Base-by-base conservation (phyloP, 441 rosid species). In the Melastoma candidum region DNA sequence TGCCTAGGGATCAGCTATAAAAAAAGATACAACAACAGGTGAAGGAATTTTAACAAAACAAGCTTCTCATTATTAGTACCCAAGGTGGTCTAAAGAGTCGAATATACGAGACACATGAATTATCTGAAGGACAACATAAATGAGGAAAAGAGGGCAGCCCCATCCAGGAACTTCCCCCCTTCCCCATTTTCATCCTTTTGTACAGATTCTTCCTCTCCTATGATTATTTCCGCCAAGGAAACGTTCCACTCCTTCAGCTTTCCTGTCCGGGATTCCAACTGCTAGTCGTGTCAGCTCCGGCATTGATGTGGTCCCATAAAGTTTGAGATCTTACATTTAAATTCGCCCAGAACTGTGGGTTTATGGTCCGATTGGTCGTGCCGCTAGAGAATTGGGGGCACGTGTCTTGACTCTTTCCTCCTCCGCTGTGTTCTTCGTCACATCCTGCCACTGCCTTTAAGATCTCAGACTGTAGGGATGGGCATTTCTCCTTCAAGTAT, bases 351-450 rank as follows among this genome's bases (percentile, higher is more conserved):
- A 67, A 53, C 46, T 67, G 87, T 60, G 78, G 90, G 68, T 83
- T 73, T 60, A 63, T 68, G 32, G 78, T 71, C 59, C 74, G 56
- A 59, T 73, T 74, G 29, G 73, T 72, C 10, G 84, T 78, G 26
- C 87, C 82, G 14, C 77, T 84, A 10, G 85, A 77, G 56, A 72
- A 79, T 59, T 81, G 85, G 0, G 67, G 87, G 85, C 85, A 81
- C 46, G 79, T 83, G 10, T 82, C 79, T 56, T 69, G 79, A 53
- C 78, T 72, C 76, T 79, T 79, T 17, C 39, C 48, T 44, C 58
- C 63, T 52, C 57, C 64, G 46, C 57, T 60, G 39, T 45, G 44
- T 52, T 52, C 45, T n/a, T 57, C 47, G 52, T 32, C 41, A 4
- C 41, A 32, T 6, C 41, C 41, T 4, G 41, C 41, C 68, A 49